Percentiles rank a stretch among this genome's conserved stretches.
Evolutionary conservation across 208 protist genomes (phyloP).

Genomic region (Leishmania guyanensis): DNA sequence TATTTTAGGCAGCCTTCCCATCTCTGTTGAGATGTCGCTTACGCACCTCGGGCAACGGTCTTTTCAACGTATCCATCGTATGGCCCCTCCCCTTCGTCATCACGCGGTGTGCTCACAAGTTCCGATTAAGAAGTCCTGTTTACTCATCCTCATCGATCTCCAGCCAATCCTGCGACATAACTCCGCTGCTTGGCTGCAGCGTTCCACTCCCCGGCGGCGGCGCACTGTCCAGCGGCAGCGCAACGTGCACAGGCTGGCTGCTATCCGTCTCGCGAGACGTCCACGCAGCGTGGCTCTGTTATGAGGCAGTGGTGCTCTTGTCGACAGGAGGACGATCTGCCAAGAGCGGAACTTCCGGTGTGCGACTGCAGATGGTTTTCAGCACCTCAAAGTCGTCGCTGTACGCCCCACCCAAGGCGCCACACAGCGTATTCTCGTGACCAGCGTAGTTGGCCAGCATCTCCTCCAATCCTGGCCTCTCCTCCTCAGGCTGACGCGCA

Average conservation of each 20-base stretch:
- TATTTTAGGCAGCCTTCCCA: neutral
- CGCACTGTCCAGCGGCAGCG: neutral
- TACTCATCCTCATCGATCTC: neutral
- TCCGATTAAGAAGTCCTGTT: neutral
- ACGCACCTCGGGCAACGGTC: neutral
- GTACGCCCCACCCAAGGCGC: constrained; percentile 58
- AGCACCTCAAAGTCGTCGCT: constrained; percentile 60
- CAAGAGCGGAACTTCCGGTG: constrained; percentile 16
- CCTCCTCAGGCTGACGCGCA: constrained; percentile 46
- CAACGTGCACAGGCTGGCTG: neutral
- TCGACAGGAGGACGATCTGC: neutral
- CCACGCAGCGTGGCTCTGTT: constrained; percentile 2
- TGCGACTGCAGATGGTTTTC: constrained; percentile 20
- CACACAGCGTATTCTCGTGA: constrained; percentile 70
- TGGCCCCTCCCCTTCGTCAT: neutral
- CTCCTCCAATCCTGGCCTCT: constrained; percentile 42
- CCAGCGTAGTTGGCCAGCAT: constrained; percentile 69
- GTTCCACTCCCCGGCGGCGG: neutral
- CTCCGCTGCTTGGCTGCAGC: neutral
- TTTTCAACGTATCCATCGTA: neutral
- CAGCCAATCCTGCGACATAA: neutral
- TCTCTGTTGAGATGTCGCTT: neutral
- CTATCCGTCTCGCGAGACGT: neutral
- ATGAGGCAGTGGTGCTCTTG: constrained; percentile 4
- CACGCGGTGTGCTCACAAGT: neutral